Conservation (phyloP, 495 filamentous ascomycete species). For the Neurospora intermedia region DNA sequence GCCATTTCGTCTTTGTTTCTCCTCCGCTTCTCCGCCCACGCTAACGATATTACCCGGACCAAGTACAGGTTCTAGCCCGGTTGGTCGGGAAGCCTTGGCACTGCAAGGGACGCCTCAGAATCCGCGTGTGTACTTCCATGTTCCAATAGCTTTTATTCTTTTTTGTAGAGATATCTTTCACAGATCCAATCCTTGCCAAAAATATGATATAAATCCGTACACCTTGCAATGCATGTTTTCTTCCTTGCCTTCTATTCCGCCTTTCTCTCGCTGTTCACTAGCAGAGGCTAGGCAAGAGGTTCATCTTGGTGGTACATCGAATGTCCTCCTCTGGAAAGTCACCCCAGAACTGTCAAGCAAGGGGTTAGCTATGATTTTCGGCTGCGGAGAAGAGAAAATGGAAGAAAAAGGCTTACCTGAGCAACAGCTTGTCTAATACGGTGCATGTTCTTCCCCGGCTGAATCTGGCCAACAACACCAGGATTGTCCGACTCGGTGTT, state of each 20-base stretch:
- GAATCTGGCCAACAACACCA: neutral
- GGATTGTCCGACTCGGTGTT: neutral
- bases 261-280: neutral
- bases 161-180: neutral
- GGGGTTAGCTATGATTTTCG: neutral
- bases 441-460: neutral
- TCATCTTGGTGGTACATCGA: neutral
- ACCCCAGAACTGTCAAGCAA: neutral
- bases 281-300: neutral
- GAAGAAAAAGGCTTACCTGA: neutral
- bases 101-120: neutral
- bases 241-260: too few relatives aligned
- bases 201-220: neutral
- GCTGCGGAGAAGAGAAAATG: neutral
- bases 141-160: neutral
- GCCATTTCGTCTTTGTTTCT: neutral
- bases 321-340: neutral
- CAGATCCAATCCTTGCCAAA: neutral
- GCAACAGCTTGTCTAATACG: neutral
- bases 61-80: neutral
- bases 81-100: neutral
- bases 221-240: neutral
- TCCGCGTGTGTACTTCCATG: neutral
- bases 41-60: neutral
- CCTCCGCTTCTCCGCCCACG: neutral